Evolutionary conservation across 2,329 filamentous ascomycete genomes (phyloP), one percentile per base, ranked within the genome.

Genomic region (Immersiporthe knoxdaviesiana): DNA sequence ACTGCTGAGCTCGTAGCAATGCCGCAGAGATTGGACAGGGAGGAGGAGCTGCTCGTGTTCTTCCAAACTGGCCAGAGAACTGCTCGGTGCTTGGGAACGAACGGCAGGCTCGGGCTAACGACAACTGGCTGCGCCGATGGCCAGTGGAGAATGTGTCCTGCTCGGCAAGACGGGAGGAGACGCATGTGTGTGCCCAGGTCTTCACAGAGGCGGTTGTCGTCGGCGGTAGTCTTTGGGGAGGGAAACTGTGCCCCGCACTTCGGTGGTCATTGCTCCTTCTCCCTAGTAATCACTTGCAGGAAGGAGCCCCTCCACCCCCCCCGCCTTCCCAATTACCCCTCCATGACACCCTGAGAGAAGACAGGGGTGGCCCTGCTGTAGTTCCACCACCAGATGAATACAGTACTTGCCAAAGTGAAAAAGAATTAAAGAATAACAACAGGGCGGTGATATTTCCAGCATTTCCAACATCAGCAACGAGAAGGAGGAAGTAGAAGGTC

Each of bases 1-100:
- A n/a, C 66, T 32, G 63, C 7, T n/a, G 50, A 69, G 16, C 30
- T 63, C 52, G 54, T 16, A n/a, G n/a, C n/a, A 21, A 47, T 16
- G 14, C 58, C 16, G 52, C 66, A 58, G 24, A 32, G 24, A 37
- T n/a, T 10, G 41, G 12, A 3, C 12, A 30, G 39, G 27, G 61
- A 30, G 61, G 41, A 50, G 7, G 16, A 35, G 35, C 35, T 50
- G 61, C 37, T 30, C n/a, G 27, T 24, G 39, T 35, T 50, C 18
- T 41, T 59, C 59, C 59, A 27, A 21, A 4, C 24, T n/a, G 32
- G 6, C 10, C 21, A 8, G 3, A 50, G 54, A 32, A 54, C 30
- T 24, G 24, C 58, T 44, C 27, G 39, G 39, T 18, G 27, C 1
- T 27, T 32, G 61, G 18, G 35, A 30, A 11, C 27, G 47, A 21